phyloP scores from a whole-genome alignment of 2,329 filamentous ascomycete genomes.

The Epichloe sylvatica region DNA sequence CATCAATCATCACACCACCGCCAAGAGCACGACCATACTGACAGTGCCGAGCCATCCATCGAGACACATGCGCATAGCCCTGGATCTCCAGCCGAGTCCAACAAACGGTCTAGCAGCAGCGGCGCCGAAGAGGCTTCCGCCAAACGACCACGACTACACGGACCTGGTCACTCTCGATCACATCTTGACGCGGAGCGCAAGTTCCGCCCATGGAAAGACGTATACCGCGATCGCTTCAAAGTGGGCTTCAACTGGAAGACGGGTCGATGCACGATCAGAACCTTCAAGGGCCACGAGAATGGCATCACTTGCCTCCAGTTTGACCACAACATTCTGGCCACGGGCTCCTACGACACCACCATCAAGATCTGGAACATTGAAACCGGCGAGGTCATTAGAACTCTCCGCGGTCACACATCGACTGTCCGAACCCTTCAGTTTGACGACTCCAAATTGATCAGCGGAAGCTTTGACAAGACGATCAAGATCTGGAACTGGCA shows the following conservation, averaged over 20 bases:
- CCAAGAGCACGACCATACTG: slow-evolving; percentile 4
- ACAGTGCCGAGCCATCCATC: slow-evolving; percentile 10
- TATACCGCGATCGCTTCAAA: slow-evolving; percentile 90
- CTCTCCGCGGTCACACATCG: slow-evolving; percentile 64
- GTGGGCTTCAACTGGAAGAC: slow-evolving; percentile 98
- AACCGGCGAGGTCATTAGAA: slow-evolving; percentile 74
- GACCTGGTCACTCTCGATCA: slow-evolving; percentile 15
- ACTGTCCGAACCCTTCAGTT: slow-evolving; percentile 87
- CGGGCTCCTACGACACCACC: slow-evolving; percentile 86
- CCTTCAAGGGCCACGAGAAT: slow-evolving; percentile 75
- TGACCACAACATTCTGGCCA: slow-evolving; percentile 80
- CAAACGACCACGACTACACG: slow-evolving; percentile 21
- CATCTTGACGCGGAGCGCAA: slow-evolving; percentile 31
- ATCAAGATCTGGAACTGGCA: slow-evolving; percentile 96
- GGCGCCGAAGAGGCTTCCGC: slow-evolving; percentile 16
- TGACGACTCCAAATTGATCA: slow-evolving; percentile 81
- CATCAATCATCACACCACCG: slow-evolving; percentile 38
- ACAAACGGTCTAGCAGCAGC: slow-evolving; percentile 20
- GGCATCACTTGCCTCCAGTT: slow-evolving; percentile 47
- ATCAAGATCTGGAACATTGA: slow-evolving; percentile 96
- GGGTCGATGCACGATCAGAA: slow-evolving; percentile 70
- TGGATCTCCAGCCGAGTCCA: slow-evolving; percentile 13
- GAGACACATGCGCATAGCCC: slow-evolving; percentile 12
- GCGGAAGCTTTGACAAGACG: slow-evolving; percentile 73
- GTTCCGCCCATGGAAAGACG: slow-evolving; percentile 77